Percentiles rank a stretch among this genome's conserved stretches.
phyloP scores from a whole-genome alignment of 2,329 filamentous ascomycete species.

The Nigrospora sphaerica region DNA sequence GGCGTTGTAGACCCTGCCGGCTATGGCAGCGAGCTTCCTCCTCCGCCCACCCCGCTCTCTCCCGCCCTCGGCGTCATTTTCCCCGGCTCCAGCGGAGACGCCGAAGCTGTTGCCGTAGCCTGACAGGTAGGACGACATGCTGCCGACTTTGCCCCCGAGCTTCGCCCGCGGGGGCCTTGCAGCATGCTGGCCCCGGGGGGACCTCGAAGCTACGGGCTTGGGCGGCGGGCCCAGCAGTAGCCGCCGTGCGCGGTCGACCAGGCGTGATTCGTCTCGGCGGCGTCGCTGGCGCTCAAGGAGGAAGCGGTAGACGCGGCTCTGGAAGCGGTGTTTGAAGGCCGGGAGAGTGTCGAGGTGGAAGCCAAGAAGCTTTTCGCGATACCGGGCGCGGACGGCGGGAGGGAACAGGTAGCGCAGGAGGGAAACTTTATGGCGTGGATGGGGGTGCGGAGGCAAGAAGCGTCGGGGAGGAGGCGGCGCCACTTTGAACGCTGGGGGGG shows the following conservation, averaged over 20 bases:
- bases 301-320: conserved; percentile 70
- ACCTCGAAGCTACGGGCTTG: conserved; percentile 3
- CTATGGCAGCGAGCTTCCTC: conserved; percentile 65
- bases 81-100: conserved; percentile 19
- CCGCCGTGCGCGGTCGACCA: conserved; percentile 39
- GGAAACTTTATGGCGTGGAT: conserved; percentile 35
- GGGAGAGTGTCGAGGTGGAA: conserved; percentile 73
- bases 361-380: conserved; percentile 57
- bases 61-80: conserved; percentile 26
- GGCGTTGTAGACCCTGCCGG: conserved; percentile 48
- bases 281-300: conserved; percentile 58
- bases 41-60: conserved; percentile 65
- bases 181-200: conserved; percentile 1
- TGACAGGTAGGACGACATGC: conserved; percentile 22
- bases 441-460: conserved; percentile 28
- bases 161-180: conserved; percentile 8
- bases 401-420: conserved; percentile 64
- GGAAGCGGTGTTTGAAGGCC: conserved; percentile 60
- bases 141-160: conserved; percentile 13
- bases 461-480: conserved; percentile 34
- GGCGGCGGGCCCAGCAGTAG: conserved; percentile 33
- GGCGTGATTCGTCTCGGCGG: conserved; percentile 38
- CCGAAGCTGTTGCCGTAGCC: conserved; percentile 14
- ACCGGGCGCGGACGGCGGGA: conserved; percentile 50
- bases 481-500: conserved; percentile 24